A percentile compares a stretch with the other conserved stretches of the same genome.
phyloP scores from a whole-genome alignment of 441 rosid genomes.

The Aquilaria agallochum region DNA sequence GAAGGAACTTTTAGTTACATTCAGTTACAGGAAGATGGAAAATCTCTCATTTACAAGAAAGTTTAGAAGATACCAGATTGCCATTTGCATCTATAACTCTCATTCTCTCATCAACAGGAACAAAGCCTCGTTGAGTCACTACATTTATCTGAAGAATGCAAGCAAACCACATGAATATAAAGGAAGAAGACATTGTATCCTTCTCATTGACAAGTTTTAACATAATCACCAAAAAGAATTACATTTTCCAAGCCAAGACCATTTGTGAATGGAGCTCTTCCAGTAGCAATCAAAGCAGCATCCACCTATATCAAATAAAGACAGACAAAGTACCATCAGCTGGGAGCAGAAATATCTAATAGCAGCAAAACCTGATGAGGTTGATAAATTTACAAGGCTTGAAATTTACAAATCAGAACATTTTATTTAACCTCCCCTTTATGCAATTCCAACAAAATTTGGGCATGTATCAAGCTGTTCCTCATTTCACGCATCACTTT shows the following conservation, averaged over 20 bases:
- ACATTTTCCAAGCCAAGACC: conserved; percentile 97
- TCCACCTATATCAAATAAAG: conserved; percentile 59
- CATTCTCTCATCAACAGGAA: conserved; percentile 93
- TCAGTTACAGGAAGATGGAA: not conserved
- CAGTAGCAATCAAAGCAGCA: conserved; percentile 96
- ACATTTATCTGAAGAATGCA: conserved; percentile 60
- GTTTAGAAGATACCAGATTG: conserved; percentile 44
- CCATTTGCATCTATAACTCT: conserved; percentile 83
- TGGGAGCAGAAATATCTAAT: not conserved
- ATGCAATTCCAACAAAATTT: too few species aligned
- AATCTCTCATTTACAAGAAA: not conserved
- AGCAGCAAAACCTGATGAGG: too few species aligned
- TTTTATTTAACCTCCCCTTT: too few species aligned
- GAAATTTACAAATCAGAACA: too few species aligned
- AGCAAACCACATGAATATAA: conserved; percentile 1
- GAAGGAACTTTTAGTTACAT: conserved; percentile 11
- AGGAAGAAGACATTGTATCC: conserved; percentile 3
- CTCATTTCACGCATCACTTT: too few species aligned
- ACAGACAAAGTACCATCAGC: not conserved
- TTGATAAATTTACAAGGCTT: too few species aligned
- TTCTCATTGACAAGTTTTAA: conserved; percentile 7
- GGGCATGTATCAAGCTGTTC: too few species aligned
- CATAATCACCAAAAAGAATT: conserved; percentile 19
- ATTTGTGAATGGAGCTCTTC: conserved; percentile 93
- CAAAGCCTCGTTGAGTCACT: conserved; percentile 83